Evolutionary conservation across 2,329 filamentous ascomycete genomes (phyloP).

Genomic region (Setomelanomma holmii): DNA sequence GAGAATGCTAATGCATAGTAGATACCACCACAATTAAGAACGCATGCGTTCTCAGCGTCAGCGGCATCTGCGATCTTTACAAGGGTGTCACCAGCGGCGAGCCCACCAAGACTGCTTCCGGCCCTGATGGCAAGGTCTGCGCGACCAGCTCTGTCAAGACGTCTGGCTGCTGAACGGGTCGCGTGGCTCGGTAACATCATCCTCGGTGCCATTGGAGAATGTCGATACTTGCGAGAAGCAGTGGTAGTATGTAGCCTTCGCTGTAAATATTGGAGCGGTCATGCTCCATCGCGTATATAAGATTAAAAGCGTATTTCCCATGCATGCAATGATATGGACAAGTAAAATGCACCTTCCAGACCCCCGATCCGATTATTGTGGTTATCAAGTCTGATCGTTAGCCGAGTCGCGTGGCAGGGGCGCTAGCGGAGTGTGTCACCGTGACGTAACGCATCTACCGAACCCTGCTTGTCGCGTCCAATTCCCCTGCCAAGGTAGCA

Average conservation of each 20-base stretch:
- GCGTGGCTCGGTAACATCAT: no score
- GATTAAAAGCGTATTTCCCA: no score
- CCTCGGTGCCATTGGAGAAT: no score
- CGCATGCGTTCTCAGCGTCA: conserved; percentile 28
- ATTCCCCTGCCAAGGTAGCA: conserved; percentile 10
- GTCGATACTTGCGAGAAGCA: no score
- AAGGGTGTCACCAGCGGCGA: conserved; percentile 36
- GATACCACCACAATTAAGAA: conserved; percentile 34
- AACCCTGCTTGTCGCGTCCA: conserved; percentile 25
- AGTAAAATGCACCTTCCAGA: no score
- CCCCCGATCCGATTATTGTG: no score
- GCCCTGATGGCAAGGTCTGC: conserved; percentile 36
- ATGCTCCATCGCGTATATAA: no score
- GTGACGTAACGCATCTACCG: conserved; percentile 21
- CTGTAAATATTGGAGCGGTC: neutral
- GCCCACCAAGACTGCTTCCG: conserved; percentile 36
- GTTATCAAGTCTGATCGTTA: neutral
- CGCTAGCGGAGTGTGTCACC: conserved; percentile 7
- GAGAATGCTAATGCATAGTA: conserved; percentile 5
- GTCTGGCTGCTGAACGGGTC: conserved; percentile 22
- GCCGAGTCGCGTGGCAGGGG: neutral
- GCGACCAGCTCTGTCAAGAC: conserved; percentile 35
- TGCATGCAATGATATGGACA: no score
- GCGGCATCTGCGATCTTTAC: conserved; percentile 36
- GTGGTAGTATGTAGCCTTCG: neutral